phyloP scores from a whole-genome alignment of 2,329 filamentous ascomycete genomes.

The Cercospora sp. region DNA sequence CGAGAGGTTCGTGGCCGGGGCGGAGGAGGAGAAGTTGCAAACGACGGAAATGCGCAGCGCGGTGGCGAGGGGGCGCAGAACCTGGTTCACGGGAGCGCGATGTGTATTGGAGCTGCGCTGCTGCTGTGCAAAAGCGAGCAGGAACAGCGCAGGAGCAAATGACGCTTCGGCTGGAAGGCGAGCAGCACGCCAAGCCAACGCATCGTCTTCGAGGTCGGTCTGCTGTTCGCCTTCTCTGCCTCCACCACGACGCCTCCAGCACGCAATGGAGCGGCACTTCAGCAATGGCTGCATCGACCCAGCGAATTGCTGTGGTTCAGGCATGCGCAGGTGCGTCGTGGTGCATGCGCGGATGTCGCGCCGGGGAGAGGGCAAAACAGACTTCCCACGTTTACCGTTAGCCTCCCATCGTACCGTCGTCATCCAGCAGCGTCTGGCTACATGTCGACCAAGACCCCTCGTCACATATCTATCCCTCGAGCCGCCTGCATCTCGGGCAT shows the following conservation, averaged over 20 bases:
- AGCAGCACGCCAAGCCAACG: background rate
- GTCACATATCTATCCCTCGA: background rate
- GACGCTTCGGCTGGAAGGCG: background rate
- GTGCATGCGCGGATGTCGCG: background rate
- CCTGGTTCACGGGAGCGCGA: background rate
- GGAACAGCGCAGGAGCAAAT: background rate
- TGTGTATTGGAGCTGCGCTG: background rate
- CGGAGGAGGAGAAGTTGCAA: background rate
- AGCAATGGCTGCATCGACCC: background rate
- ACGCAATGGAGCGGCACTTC: constrained; percentile 1
- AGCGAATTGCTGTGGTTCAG: background rate
- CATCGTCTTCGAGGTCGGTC: background rate
- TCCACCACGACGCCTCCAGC: background rate
- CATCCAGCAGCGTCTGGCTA: background rate
- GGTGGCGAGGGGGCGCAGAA: background rate
- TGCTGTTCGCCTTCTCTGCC: background rate
- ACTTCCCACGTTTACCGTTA: background rate
- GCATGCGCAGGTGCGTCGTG: background rate
- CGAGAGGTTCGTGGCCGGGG: background rate
- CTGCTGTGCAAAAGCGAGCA: background rate
- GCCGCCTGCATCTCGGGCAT: background rate
- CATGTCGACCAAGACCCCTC: background rate
- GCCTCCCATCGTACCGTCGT: background rate
- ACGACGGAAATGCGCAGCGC: background rate
- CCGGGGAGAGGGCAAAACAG: background rate